These are phyloP conservation scores for Phytophthora lateralis DNA, from an alignment of 352 stramenopile species.

Conservation along the genomic window DNA sequence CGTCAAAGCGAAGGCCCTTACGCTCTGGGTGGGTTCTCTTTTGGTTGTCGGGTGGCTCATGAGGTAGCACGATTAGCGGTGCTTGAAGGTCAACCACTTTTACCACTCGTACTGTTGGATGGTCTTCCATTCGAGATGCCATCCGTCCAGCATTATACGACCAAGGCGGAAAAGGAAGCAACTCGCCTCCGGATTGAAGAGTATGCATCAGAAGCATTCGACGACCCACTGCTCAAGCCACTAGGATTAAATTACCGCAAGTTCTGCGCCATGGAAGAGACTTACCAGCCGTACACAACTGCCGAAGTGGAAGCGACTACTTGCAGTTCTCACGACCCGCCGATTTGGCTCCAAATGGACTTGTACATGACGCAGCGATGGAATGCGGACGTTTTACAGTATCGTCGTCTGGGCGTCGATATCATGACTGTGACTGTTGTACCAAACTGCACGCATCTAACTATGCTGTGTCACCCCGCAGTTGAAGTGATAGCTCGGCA, in stretches of 20 bases:
- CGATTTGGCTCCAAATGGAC: constrained; percentile 21
- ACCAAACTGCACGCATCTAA: constrained; percentile 37
- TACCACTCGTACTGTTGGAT: constrained; percentile 50
- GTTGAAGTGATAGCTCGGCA: constrained; percentile 33
- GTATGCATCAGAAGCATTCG: constrained; percentile 27
- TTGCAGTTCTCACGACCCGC: neutral
- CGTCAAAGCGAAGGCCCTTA: constrained; percentile 46
- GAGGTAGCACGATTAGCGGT: constrained; percentile 40
- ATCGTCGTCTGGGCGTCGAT: constrained; percentile 20
- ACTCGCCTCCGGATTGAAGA: constrained; percentile 17
- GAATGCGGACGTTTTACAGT: constrained; percentile 24
- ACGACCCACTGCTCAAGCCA: constrained; percentile 31
- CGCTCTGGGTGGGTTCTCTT: constrained; percentile 62
- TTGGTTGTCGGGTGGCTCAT: constrained; percentile 62
- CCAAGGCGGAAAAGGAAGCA: constrained; percentile 21
- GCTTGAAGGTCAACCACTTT: constrained; percentile 31
- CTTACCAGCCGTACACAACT: constrained; percentile 37
- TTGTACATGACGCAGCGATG: constrained; percentile 52
- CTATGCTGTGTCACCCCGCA: constrained; percentile 36
- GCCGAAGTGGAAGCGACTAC: constrained; percentile 4
- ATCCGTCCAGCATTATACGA: constrained; percentile 3
- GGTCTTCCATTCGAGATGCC: constrained; percentile 38
- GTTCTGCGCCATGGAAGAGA: constrained; percentile 45
- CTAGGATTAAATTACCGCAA: constrained; percentile 41
- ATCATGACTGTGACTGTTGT: constrained; percentile 19